phyloP scores from a whole-genome alignment of 148 eudicot genomes.

The Bassia scoparia region DNA sequence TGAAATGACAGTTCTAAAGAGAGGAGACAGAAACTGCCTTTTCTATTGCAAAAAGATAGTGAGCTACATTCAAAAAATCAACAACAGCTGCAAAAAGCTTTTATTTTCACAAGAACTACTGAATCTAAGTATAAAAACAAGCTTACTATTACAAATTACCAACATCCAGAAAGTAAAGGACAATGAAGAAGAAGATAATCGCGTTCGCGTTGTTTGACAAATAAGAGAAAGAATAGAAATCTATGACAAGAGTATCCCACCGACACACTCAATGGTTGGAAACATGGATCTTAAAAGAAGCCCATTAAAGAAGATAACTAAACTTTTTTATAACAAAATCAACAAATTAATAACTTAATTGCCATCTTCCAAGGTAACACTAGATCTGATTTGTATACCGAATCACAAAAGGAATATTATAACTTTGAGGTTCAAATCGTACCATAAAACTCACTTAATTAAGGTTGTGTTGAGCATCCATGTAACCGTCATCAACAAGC shows the following conservation, averaged over 20 bases:
- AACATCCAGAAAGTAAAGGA: background rate
- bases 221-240: background rate
- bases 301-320: slow-evolving; percentile 6
- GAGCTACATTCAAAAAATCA: background rate
- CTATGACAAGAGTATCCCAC: slow-evolving; percentile 16
- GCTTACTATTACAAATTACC: background rate
- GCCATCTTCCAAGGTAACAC: slow-evolving; percentile 11
- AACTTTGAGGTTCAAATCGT: slow-evolving; percentile 14
- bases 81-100: slow-evolving; percentile 13
- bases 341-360: slow-evolving; percentile 25
- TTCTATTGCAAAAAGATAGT: background rate
- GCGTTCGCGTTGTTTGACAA: background rate
- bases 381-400: slow-evolving; percentile 25
- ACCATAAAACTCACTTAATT: slow-evolving; percentile 20
- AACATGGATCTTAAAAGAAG: background rate
- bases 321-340: slow-evolving; percentile 13
- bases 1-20: background rate
- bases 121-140: background rate
- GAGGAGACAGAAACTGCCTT: background rate
- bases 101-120: background rate
- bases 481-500: slow-evolving; percentile 80
- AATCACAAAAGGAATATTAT: slow-evolving; percentile 9
- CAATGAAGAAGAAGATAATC: slow-evolving; percentile 4
- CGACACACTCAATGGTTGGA: slow-evolving; percentile 19
- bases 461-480: slow-evolving; percentile 99